A percentile compares a stretch with the other conserved stretches of the same genome.
These are phyloP conservation scores for Metschnikowia colocasiae DNA, from an alignment of 805 yeast species.

Conservation along the genomic window DNA sequence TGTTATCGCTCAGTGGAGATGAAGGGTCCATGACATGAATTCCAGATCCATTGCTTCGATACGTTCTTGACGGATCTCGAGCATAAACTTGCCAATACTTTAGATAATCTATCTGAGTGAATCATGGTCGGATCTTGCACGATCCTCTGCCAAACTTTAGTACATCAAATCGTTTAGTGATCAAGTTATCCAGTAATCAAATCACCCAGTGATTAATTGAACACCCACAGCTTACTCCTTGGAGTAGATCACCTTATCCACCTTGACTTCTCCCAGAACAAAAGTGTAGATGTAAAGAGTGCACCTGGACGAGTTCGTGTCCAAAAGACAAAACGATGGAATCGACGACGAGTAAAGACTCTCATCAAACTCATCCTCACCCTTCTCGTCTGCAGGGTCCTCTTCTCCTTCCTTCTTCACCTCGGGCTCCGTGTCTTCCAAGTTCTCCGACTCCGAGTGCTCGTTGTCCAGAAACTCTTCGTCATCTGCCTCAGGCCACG, in stretches of 20 bases:
- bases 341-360: constrained; percentile 27
- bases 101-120: no score
- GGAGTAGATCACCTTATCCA: constrained; percentile 66
- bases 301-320: constrained; percentile 74
- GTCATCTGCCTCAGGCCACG: constrained; percentile 48
- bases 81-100: no score
- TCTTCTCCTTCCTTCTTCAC: not conserved
- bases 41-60: no score
- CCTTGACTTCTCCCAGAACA: constrained; percentile 79
- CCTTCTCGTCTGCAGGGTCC: not conserved
- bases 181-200: no score
- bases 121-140: no score
- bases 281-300: constrained; percentile 82
- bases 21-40: no score
- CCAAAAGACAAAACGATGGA: constrained; percentile 87
- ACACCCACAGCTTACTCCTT: constrained; percentile 27
- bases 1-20: no score
- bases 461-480: constrained; percentile 42
- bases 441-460: constrained; percentile 31
- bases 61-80: no score
- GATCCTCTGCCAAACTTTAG: no score
- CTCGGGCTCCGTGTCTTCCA: not conserved
- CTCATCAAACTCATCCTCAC: not conserved
- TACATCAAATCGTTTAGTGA: no score
- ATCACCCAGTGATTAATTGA: no score